phyloP scores from a whole-genome alignment of 1,284 basidiomycete species.

The Ustilago nuda region DNA sequence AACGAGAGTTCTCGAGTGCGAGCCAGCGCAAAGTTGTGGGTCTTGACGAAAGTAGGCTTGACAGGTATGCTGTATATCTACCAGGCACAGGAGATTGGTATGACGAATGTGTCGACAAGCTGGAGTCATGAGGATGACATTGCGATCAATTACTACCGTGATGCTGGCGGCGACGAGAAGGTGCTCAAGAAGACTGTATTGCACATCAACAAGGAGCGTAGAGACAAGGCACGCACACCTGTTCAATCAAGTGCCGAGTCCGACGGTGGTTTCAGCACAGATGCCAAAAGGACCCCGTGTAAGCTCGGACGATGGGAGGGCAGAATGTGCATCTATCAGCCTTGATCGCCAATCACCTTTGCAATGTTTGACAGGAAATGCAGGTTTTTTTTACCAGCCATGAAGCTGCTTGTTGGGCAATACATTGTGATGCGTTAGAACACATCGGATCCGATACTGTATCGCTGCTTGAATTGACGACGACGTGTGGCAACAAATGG shows the following conservation, averaged over 20 bases:
- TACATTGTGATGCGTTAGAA: not conserved
- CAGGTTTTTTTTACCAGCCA: constrained; percentile 1
- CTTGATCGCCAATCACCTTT: constrained; percentile 5
- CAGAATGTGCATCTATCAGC: constrained; percentile 29
- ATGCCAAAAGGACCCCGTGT: constrained; percentile 68
- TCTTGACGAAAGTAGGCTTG: constrained; percentile 75
- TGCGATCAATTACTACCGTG: constrained; percentile 43
- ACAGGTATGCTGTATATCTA: constrained; percentile 79
- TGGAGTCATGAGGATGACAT: constrained; percentile 74
- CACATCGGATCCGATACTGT: not conserved
- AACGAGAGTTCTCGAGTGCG: constrained; percentile 72
- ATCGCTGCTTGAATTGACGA: not conserved
- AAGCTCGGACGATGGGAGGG: constrained; percentile 34
- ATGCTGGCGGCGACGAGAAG: constrained; percentile 42
- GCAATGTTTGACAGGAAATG: constrained; percentile 3
- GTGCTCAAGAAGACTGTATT: constrained; percentile 70
- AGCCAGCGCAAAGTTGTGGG: constrained; percentile 79
- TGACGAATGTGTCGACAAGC: constrained; percentile 76
- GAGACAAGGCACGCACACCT: constrained; percentile 79
- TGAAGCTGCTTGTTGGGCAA: not conserved
- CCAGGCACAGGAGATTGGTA: constrained; percentile 76
- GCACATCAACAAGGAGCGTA: constrained; percentile 75
- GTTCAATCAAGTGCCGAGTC: constrained; percentile 76
- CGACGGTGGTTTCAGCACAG: constrained; percentile 77
- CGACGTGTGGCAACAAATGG: constrained; percentile 10